Evolutionary conservation across 176 grass and related monocot genomes (phyloP).

Genomic region (Eragrostis nindensis): DNA sequence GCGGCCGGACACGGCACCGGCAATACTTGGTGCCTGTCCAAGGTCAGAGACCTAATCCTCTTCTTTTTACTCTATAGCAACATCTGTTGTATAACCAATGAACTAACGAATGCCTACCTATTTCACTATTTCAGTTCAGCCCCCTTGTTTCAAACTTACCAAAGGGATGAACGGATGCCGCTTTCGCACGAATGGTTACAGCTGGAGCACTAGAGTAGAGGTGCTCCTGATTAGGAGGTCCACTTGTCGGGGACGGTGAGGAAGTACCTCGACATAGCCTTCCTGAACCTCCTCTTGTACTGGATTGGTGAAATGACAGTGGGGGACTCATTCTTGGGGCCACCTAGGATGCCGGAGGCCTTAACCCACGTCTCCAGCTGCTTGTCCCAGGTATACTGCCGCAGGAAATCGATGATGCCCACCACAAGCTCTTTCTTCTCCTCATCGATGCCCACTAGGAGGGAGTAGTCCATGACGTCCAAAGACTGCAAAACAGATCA

Average conservation of each 20-base stretch:
- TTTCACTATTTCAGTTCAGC: conserved; percentile 3
- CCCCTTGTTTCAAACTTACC: conserved; percentile 27
- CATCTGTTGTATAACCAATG: conserved; percentile 40
- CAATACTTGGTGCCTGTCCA: conserved; percentile 34
- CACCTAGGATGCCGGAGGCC: conserved; percentile 84
- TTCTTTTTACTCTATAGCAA: conserved; percentile 28
- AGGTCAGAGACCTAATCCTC: conserved; percentile 2
- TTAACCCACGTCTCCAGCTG: conserved; percentile 98
- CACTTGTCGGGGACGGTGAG: conserved; percentile 63
- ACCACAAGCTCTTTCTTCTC: conserved; percentile 77
- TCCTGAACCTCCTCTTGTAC: conserved; percentile 95
- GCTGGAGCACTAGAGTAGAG: not conserved
- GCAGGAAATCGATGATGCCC: conserved; percentile 90
- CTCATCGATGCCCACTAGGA: conserved; percentile 77
- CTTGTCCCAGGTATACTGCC: conserved; percentile 97
- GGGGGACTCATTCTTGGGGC: conserved; percentile 71
- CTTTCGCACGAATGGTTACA: not conserved
- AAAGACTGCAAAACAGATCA: conserved; percentile 50
- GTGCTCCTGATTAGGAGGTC: conserved; percentile 42
- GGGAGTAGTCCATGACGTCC: conserved; percentile 92
- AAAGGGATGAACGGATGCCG: conserved; percentile 6
- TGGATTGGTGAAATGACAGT: conserved; percentile 81
- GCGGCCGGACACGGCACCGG: conserved; percentile 32
- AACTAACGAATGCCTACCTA: conserved; percentile 47
- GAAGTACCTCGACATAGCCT: conserved; percentile 95